These are phyloP conservation scores for Paecilomyces formosus DNA, from an alignment of 2,329 filamentous ascomycete genomes.

Conservation along the genomic window DNA sequence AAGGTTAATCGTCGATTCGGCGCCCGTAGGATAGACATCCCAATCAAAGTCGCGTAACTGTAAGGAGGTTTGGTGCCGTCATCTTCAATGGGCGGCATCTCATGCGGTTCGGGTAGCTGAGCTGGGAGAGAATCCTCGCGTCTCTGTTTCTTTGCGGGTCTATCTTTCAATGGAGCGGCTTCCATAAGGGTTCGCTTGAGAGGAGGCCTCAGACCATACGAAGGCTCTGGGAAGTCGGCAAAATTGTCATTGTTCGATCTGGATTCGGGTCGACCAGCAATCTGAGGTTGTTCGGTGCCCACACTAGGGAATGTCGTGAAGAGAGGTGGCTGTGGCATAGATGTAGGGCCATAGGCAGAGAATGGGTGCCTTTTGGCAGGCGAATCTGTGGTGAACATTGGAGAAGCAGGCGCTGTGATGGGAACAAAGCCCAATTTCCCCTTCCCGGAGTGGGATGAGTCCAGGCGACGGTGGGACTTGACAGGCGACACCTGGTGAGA, in stretches of 20 bases:
- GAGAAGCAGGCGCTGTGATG: slow-evolving; percentile 41
- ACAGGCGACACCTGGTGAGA: slow-evolving; percentile 57
- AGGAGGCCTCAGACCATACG: slow-evolving; percentile 36
- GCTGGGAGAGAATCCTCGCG: slow-evolving; percentile 44
- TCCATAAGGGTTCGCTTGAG: slow-evolving; percentile 62
- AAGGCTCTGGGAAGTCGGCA: slow-evolving; percentile 40
- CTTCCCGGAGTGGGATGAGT: slow-evolving; percentile 50
- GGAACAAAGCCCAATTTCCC: slow-evolving; percentile 57
- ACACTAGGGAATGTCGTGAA: slow-evolving; percentile 46
- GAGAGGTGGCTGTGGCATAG: slow-evolving; percentile 36
- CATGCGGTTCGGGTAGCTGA: slow-evolving; percentile 61
- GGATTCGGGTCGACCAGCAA: slow-evolving; percentile 38
- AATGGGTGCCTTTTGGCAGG: slow-evolving; percentile 36
- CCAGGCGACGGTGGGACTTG: slow-evolving; percentile 52
- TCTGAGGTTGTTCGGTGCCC: slow-evolving; percentile 34
- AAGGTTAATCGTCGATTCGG: slow-evolving; percentile 77
- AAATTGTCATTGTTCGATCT: slow-evolving; percentile 37
- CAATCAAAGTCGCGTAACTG: slow-evolving; percentile 92
- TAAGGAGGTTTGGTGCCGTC: slow-evolving; percentile 83
- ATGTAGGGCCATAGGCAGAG: slow-evolving; percentile 21
- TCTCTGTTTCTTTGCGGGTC: slow-evolving; percentile 62
- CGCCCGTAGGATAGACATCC: slow-evolving; percentile 90
- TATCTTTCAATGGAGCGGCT: slow-evolving; percentile 64
- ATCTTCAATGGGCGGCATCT: slow-evolving; percentile 76
- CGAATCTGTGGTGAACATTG: slow-evolving; percentile 41